Base-by-base conservation (phyloP, 192 early-diverging fungal genomes). In the Coemansia javaensis region DNA sequence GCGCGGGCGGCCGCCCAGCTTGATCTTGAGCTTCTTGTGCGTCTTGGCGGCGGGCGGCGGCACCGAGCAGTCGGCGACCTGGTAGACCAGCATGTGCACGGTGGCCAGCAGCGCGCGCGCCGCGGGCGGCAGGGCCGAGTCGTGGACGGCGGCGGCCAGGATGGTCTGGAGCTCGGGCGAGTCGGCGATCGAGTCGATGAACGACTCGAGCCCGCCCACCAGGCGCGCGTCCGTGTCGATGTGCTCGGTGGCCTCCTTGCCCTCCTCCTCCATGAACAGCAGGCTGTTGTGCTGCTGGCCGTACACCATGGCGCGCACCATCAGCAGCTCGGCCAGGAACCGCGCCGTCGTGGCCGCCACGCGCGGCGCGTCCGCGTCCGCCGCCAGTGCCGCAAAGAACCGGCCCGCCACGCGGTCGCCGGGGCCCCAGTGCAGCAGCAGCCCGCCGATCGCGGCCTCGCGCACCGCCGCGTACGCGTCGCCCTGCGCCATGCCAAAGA, bases 401-500 rank as follows among this genome's bases (percentile, higher is more conserved):
- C 35, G 51, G 11, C 76, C 62, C 9, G 23, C 40, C 0, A 22
- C 16, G 15, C 61, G 56, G 30, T 59, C 50, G 38, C 74, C 66
- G 14, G 93, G 54, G 0, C 83, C 85, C 47, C 81, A 82, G 43
- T 94, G 72, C 36, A 92, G 32, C 24, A 95, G 48, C 22, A 98
- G 57, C 6, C 82, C 81, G 24, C 89, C 87, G 23, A 93, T 77
- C 0, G 89, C 88, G 3, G 66, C 60, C 33, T 87, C 48, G 13
- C 94, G 82, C 30, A 95, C 81, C 4, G 68, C 55, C 10, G 79
- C 37, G 49, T 84, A 92, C 36, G 90, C 85, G 1, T 86, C 86
- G 32, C 82, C 80, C 48, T 77, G 40, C 0, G 86, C 77, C 63
- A 91, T 88, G 17, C 75, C 68, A 32, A 90, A 59, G 54, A 94